Conservation (phyloP, 495 filamentous ascomycete genomes). For the Trichocladium uniseriatum region DNA sequence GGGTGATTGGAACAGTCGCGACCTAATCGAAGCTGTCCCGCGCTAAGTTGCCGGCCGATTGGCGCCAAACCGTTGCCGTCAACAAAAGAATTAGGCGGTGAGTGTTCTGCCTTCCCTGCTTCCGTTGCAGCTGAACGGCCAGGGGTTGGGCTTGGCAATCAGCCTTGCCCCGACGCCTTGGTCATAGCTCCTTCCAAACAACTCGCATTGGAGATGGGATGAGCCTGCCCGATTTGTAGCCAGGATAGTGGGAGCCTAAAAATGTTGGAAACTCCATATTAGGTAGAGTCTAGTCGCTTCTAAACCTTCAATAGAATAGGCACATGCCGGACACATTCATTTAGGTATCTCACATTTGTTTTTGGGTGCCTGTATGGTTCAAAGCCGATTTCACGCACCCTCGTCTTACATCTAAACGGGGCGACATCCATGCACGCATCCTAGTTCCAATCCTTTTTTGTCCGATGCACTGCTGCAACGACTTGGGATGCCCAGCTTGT, state of each 20-base stretch:
- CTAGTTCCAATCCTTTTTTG: too few species aligned
- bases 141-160: neutral
- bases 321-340: too few species aligned
- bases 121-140: neutral
- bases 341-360: too few species aligned
- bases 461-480: too few species aligned
- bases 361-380: too few species aligned
- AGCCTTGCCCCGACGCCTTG: neutral
- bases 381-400: too few species aligned
- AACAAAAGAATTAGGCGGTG: constrained; percentile 29
- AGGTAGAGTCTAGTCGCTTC: too few species aligned
- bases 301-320: too few species aligned
- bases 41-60: constrained; percentile 14
- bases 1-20: constrained; percentile 3
- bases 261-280: too few species aligned
- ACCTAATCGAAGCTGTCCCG: constrained; percentile 17
- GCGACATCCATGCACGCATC: too few species aligned
- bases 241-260: neutral
- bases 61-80: constrained; percentile 19
- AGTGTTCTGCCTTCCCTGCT: constrained; percentile 18
- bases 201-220: neutral
- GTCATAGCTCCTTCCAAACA: constrained; percentile 8
- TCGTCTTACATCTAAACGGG: too few species aligned
- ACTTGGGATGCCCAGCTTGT: too few species aligned
- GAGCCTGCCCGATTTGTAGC: neutral